phyloP scores from a whole-genome alignment of 1,284 basidiomycete genomes.

The Apiotrichum mycotoxinovorans region DNA sequence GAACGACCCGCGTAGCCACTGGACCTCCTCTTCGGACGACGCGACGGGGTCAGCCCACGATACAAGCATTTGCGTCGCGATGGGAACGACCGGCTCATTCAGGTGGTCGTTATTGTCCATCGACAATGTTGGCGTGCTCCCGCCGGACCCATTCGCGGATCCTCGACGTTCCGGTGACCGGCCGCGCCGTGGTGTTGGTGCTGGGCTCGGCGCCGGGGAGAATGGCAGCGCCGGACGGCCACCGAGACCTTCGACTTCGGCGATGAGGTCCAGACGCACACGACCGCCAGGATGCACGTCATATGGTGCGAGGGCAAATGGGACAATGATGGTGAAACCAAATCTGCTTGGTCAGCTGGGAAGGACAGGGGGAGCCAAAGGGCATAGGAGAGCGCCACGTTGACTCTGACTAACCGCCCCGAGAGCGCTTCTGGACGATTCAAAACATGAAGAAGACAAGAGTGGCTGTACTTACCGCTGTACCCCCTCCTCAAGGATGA shows the following conservation, averaged over 20 bases:
- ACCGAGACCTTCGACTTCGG: constrained; percentile 24
- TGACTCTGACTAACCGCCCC: too few species aligned
- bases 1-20: constrained; percentile 27
- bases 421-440: too few species aligned
- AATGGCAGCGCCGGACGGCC: neutral
- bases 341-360: constrained; percentile 17
- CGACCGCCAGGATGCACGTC: constrained; percentile 26
- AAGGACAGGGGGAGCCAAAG: neutral
- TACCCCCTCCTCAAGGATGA: constrained; percentile 23
- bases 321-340: constrained; percentile 31
- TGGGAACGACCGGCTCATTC: constrained; percentile 2
- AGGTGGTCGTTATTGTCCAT: neutral
- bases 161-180: neutral
- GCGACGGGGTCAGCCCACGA: constrained; percentile 9
- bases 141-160: neutral
- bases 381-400: neutral
- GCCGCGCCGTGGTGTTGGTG: constrained; percentile 4
- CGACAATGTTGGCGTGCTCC: neutral
- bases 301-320: constrained; percentile 22
- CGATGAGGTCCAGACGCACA: constrained; percentile 23
- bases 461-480: constrained; percentile 25
- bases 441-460: too few species aligned
- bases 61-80: constrained; percentile 12
- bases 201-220: neutral
- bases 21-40: constrained; percentile 6